Conservation (phyloP, 164 flowering plant genomes). For the Vitis amurensis region DNA sequence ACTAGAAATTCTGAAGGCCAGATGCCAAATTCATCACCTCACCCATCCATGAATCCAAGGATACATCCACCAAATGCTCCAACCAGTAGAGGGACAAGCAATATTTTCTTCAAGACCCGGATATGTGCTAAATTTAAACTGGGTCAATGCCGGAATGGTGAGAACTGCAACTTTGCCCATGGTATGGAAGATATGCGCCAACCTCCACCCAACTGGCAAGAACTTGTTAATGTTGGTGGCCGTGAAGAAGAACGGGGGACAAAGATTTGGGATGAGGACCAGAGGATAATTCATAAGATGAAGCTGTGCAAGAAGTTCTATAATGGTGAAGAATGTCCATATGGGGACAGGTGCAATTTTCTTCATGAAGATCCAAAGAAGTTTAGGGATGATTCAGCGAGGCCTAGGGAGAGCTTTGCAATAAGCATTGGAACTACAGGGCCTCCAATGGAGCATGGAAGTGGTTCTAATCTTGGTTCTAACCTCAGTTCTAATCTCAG, state of each 20-base stretch:
- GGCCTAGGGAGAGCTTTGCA: constrained; percentile 63
- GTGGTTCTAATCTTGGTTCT: constrained; percentile 32
- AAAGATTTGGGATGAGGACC: constrained; percentile 67
- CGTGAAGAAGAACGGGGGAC: constrained; percentile 43
- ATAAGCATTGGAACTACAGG: constrained; percentile 62
- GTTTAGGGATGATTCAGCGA: constrained; percentile 42
- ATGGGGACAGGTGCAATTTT: constrained; percentile 82
- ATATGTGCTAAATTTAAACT: constrained; percentile 58
- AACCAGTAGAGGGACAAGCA: constrained; percentile 40
- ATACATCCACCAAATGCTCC: constrained; percentile 31
- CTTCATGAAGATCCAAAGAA: constrained; percentile 68
- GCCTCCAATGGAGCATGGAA: constrained; percentile 18
- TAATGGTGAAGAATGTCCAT: constrained; percentile 85
- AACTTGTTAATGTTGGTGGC: constrained; percentile 40
- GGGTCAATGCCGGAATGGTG: constrained; percentile 70
- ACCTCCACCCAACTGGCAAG: constrained; percentile 91
- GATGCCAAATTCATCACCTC: constrained; percentile 15
- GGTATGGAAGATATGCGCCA: constrained; percentile 72
- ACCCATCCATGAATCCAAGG: constrained; percentile 24
- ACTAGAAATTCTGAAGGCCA: constrained; percentile 44
- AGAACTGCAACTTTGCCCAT: constrained; percentile 81
- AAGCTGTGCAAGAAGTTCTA: constrained; percentile 81
- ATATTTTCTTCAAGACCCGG: constrained; percentile 80
- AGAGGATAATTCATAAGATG: constrained; percentile 57
- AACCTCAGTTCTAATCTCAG: constrained; percentile 26